A percentile compares a stretch with the other conserved stretches of the same genome.
Evolutionary conservation across 257 asterid genomes (phyloP).

Genomic region (Solanum chmielewskii): DNA sequence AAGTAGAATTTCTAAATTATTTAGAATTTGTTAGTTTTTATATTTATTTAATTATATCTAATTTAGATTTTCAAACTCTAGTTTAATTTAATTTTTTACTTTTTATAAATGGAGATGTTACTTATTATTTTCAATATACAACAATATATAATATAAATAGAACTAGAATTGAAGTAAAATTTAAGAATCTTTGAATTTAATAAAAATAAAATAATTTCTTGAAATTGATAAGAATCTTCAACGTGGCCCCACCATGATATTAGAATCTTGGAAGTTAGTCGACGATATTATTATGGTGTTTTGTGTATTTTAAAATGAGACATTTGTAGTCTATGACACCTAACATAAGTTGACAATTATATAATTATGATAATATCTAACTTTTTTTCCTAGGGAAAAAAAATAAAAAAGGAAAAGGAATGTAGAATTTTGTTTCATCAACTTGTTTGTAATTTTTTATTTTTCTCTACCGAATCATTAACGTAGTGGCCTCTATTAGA

Average conservation of each 20-base stretch:
- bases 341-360: background rate
- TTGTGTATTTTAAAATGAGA: background rate
- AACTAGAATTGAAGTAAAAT: no score
- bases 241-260: background rate
- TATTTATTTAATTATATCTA: no score
- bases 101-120: no score
- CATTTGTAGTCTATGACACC: background rate
- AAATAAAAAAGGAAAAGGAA: background rate
- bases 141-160: no score
- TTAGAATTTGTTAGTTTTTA: no score
- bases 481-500: background rate
- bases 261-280: background rate
- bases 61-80: no score
- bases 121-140: no score
- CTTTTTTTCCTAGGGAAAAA: background rate
- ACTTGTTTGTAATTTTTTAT: background rate
- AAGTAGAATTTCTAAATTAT: no score
- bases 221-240: no score
- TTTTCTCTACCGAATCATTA: background rate
- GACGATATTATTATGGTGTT: background rate
- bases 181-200: no score
- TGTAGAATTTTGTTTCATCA: background rate
- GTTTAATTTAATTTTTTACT: no score
- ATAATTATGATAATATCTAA: background rate
- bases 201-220: no score